phyloP scores from a whole-genome alignment of 352 stramenopile species.

The Pythium pyrilobum region DNA sequence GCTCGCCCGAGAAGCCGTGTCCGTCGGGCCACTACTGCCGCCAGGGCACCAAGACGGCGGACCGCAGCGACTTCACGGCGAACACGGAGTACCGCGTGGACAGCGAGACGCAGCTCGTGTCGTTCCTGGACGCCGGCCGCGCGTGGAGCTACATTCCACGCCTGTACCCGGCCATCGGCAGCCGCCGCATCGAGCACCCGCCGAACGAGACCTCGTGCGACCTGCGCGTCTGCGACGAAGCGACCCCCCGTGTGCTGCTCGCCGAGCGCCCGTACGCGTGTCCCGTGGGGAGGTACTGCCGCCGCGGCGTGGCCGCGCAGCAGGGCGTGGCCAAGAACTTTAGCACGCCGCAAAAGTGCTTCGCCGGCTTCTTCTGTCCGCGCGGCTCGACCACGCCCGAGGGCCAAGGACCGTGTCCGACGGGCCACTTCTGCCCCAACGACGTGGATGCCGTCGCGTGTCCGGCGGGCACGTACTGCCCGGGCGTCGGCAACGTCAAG shows the following conservation, averaged over 20 bases:
- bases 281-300: constrained; percentile 92
- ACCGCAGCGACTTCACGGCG: constrained; percentile 56
- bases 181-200: constrained; percentile 58
- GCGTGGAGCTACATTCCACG: constrained; percentile 47
- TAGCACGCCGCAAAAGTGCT: constrained; percentile 93
- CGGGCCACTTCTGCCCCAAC: constrained; percentile 93
- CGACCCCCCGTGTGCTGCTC: constrained; percentile 32
- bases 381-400: constrained; percentile 88
- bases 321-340: constrained; percentile 83
- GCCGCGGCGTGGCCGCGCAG: constrained; percentile 70
- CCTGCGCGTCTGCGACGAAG: constrained; percentile 42
- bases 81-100: constrained; percentile 54
- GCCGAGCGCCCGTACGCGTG: constrained; percentile 94
- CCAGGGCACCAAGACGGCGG: constrained; percentile 88
- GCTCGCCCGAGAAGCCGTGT: constrained; percentile 76
- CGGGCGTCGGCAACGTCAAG: constrained; percentile 92
- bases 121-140: constrained; percentile 43
- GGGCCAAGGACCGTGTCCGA: constrained; percentile 91
- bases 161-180: constrained; percentile 40
- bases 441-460: constrained; percentile 89
- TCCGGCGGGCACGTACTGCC: constrained; percentile 91
- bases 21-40: constrained; percentile 92
- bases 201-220: constrained; percentile 46
- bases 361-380: constrained; percentile 96
- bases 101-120: constrained; percentile 57